Conservation (phyloP, 2,329 filamentous ascomycete genomes). For the Cordyceps farinosa region DNA sequence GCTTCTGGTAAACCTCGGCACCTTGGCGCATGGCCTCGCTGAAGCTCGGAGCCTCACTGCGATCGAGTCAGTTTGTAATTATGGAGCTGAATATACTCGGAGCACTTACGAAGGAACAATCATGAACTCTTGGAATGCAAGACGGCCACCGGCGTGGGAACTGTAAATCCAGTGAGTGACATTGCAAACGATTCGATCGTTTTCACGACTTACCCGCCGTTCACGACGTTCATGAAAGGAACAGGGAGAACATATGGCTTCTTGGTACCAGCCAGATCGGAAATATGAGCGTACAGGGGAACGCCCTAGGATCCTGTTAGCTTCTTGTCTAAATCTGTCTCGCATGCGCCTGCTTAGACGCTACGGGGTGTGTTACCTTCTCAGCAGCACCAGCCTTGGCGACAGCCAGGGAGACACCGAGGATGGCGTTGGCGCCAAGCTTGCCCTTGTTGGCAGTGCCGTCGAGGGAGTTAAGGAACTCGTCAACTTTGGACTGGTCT, state of each 20-base stretch:
- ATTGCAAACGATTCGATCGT: background rate
- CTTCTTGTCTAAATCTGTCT: no score
- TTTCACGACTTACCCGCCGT: conserved; percentile 56
- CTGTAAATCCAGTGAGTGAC: conserved; percentile 37
- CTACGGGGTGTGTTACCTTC: conserved; percentile 51
- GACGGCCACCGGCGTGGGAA: conserved; percentile 94
- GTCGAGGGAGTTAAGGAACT: conserved; percentile 82
- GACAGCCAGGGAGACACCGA: conserved; percentile 78
- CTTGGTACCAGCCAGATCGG: conserved; percentile 83
- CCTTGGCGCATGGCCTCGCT: conserved; percentile 94
- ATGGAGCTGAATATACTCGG: conserved; percentile 12
- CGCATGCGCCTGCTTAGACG: background rate
- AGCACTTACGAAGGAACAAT: conserved; percentile 73
- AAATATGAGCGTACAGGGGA: conserved; percentile 83
- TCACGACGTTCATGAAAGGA: conserved; percentile 91
- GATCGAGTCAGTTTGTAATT: conserved; percentile 18
- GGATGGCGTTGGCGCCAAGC: conserved; percentile 83
- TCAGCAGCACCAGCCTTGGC: conserved; percentile 87
- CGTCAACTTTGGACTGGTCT: conserved; percentile 79
- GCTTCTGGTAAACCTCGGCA: conserved; percentile 95
- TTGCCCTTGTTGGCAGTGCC: conserved; percentile 83
- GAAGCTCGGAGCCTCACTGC: conserved; percentile 79
- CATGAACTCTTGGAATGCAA: conserved; percentile 97
- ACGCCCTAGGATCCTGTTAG: conserved; percentile 51
- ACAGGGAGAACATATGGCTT: conserved; percentile 88